Base-by-base conservation (phyloP, 192 early-diverging fungal species). In the Chytriomyces sp. region DNA sequence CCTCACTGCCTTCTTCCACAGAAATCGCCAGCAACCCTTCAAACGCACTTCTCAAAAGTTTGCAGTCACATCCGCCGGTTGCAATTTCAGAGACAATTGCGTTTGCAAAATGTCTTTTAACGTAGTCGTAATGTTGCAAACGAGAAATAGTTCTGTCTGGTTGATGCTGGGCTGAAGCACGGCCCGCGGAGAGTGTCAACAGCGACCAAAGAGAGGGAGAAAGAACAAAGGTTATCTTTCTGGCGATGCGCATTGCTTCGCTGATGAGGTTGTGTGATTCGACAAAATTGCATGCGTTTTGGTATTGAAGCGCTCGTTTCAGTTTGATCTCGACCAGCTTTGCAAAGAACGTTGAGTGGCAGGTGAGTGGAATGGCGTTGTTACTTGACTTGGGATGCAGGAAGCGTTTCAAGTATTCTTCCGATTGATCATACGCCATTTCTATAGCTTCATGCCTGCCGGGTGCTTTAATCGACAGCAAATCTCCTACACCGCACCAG, bases 1-100 rank as follows among this genome's bases (percentile, higher is more conserved):
- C 18, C 60, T 75, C 73, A 66, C 66, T 57, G 23, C 73, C 73
- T 53, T 75, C 73, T 49, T 75, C 73, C 26, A 75, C 66, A 7
- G 73, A 49, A 7, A 65, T 24, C 13, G 73, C 73, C 9, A 75
- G 48, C 20, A 66, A 24, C 20, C 73, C 73, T 43, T 75, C 73
- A 66, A 66, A 75, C 1, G 62, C 20, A 13, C 44, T 75, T 48
- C 63, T 13, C 24, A 75, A 44, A 16, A 53, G 43, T 23, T 10
- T 16, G 46, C 44, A 65, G 35, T 75, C 73, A 6, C 45, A 20
- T 20, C 62, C 73, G 1, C 64, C 73, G 6, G 46, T 20, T 20
- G 73, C 44, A 18, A 75, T 28, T 75, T 75, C 73, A 13, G 45
- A 23, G 24, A 75, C 10, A 24, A 75, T 18, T 13, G 49, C 61